A percentile compares a stretch with the other conserved stretches of the same genome.
phyloP scores from a whole-genome alignment of 345 rosid genomes.

The Cardamine occulta region DNA sequence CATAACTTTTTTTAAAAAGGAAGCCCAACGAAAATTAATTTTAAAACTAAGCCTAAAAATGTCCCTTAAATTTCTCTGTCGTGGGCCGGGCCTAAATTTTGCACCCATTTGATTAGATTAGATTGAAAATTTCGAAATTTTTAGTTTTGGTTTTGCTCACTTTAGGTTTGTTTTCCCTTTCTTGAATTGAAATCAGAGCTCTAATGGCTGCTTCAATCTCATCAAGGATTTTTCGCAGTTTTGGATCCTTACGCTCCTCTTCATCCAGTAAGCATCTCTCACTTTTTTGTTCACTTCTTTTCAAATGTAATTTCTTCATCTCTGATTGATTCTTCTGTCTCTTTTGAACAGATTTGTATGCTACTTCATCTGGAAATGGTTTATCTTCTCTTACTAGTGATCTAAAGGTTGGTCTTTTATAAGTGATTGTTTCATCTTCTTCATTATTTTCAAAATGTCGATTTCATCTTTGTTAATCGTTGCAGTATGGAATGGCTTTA shows the following conservation, averaged over 20 bases:
- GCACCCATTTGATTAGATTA: no score
- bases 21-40: no score
- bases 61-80: no score
- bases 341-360: conserved; percentile 24
- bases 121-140: no score
- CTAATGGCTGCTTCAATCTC: conserved; percentile 56
- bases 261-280: neutral
- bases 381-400: conserved; percentile 26
- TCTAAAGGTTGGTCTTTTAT: conserved; percentile 30
- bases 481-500: conserved; percentile 54
- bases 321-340: conserved; percentile 20
- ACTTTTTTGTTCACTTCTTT: conserved; percentile 11
- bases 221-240: conserved; percentile 43
- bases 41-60: no score
- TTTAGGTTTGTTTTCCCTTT: no score
- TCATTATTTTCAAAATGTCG: neutral
- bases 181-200: conserved; percentile 7
- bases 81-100: no score
- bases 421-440: neutral
- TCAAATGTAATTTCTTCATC: neutral
- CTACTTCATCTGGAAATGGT: conserved; percentile 33
- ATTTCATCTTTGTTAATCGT: conserved; percentile 5
- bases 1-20: no score
- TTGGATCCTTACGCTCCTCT: conserved; percentile 40
- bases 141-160: no score